phyloP scores from a whole-genome alignment of 2,329 filamentous ascomycete genomes.

The Allantophomopsis cytisporea region DNA sequence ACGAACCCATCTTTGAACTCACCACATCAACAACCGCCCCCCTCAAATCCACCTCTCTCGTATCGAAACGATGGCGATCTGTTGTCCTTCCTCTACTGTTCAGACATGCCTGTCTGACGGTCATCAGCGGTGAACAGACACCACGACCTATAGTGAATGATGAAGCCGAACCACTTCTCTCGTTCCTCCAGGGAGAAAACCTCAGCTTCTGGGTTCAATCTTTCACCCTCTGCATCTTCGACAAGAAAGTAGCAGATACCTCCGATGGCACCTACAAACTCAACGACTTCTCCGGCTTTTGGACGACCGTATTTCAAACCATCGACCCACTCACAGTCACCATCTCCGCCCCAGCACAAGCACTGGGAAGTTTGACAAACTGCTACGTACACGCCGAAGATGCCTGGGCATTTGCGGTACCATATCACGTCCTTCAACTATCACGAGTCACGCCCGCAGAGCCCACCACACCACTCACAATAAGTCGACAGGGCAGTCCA shows the following conservation, averaged over 20 bases:
- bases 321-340: constrained; percentile 39
- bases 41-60: constrained; percentile 42
- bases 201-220: constrained; percentile 27
- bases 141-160: constrained; percentile 4
- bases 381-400: constrained; percentile 41
- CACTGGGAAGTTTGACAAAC: constrained; percentile 46
- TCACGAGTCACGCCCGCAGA: constrained; percentile 9
- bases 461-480: neutral
- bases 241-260: constrained; percentile 7
- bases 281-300: constrained; percentile 22
- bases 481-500: neutral
- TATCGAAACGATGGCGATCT: constrained; percentile 37
- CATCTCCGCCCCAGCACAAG: constrained; percentile 45
- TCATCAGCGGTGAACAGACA: constrained; percentile 14
- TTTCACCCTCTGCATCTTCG: constrained; percentile 27
- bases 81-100: constrained; percentile 42
- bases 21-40: constrained; percentile 20
- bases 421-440: constrained; percentile 44
- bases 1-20: constrained; percentile 32
- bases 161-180: constrained; percentile 13
- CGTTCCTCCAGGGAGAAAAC: constrained; percentile 20
- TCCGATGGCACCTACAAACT: constrained; percentile 1
- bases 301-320: constrained; percentile 37
- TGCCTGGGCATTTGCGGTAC: constrained; percentile 49
- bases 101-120: constrained; percentile 30